Conservation (phyloP, 257 asterid species). For the Coffea eugenioides region DNA sequence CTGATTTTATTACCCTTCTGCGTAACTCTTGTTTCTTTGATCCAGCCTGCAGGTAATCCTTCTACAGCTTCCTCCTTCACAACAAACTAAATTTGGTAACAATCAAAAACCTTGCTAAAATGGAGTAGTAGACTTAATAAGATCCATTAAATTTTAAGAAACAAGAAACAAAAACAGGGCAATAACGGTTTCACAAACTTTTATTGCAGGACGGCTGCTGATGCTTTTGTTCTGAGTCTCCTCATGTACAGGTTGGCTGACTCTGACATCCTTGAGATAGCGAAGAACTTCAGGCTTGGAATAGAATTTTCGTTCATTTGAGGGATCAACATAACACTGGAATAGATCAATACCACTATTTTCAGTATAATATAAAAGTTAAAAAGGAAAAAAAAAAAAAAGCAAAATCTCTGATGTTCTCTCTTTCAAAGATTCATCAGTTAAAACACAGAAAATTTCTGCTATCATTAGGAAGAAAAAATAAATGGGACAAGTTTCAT, state of each 20-base stretch:
- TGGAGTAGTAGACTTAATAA: not conserved
- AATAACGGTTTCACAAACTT: conserved; percentile 17
- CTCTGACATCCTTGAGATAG: conserved; percentile 40
- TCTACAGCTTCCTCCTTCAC: conserved; percentile 33
- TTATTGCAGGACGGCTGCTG: conserved; percentile 8
- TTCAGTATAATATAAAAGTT: conserved; percentile 17
- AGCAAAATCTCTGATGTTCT: not conserved
- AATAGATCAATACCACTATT: conserved; percentile 27
- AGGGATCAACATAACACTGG: conserved; percentile 63
- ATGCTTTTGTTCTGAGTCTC: conserved; percentile 32
- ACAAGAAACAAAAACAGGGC: not conserved
- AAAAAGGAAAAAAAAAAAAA: not conserved
- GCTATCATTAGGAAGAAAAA: not conserved
- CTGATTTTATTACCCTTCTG: conserved; percentile 49
- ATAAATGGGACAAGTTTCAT: not conserved
- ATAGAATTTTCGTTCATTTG: conserved; percentile 50
- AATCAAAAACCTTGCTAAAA: conserved; percentile 4
- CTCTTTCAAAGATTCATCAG: not conserved
- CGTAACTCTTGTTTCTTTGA: conserved; percentile 45
- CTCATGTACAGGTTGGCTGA: conserved; percentile 23
- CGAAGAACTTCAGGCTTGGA: conserved; percentile 77
- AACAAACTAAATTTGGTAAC: conserved; percentile 35
- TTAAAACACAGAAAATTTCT: not conserved
- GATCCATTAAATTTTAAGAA: not conserved
- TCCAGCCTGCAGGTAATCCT: conserved; percentile 65